Evolutionary conservation across 306 rosid genomes (phyloP), one percentile per base, ranked within the genome.

Genomic region (Prunus dulcis): DNA sequence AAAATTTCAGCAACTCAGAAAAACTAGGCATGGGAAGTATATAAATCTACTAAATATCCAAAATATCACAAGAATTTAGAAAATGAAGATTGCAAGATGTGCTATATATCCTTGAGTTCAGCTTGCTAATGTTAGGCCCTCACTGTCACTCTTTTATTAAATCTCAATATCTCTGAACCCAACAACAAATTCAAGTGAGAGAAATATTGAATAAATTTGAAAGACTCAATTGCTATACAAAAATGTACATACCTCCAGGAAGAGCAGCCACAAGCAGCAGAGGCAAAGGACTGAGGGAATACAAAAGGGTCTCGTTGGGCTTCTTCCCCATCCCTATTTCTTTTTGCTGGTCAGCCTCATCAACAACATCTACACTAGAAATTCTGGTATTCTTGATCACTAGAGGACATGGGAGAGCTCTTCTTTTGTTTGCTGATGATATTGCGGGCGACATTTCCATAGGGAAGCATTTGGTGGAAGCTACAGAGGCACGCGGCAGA

Each of bases 251-350:
- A 94, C 98, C 96, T 85, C 97, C 98, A 9, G 98, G 96, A 58
- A 94, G 88, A 75, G 92, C 80, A 77, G 91, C 96, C 28, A 88
- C 71, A 65, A 75, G 78, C 18, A 94, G 70, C 32, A 92, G 82
- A 69, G 97, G 93, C 79, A 94, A 64, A 12, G 96, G 95, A 72
- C 87, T 80, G 78, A 91, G 77, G 53, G 97, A 92, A 73, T 80
- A 85, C 74, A 94, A 69, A 56, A 74, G 73, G 65, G 91, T 82
- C 80, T 86, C 86, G 3, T 43, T 78, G 28, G 62, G 13, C 20
- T 56, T 56, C 34, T 79, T 68, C n/a, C 83, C 43, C 43, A 38
- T 67, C 74, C 12, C 78, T 64, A 49, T 63, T 51, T 82, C 86
- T 7, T 68, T 57, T 62, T 77, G 41, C 1, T 69, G 69, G 30